Evolutionary conservation across 345 rosid genomes (phyloP), one percentile per base, ranked within the genome.

Genomic region (Euclidium syriacum): DNA sequence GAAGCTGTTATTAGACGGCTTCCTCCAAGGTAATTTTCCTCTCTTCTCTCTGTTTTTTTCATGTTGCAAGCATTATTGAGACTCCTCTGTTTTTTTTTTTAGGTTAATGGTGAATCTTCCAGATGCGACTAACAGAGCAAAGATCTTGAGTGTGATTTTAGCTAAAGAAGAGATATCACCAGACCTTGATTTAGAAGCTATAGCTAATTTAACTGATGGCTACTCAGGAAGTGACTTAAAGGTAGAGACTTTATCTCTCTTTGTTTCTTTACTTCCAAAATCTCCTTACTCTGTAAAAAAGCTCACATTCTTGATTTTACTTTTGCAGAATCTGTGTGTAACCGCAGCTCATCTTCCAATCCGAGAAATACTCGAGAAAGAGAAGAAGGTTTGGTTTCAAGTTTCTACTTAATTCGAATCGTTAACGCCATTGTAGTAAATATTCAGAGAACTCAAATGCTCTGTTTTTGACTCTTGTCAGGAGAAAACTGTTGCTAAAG

Each of bases 1-100:
- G 99, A 94, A 84, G 99, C 99, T 42, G 97, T 94, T 65, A 86
- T 94, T 64, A 81, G 97, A 79, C 83, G 99, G 83, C 92, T 94
- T 68, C 99, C 96, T 10, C 78, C 96, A 65, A 90, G 99, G 97
- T 86, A 65, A 44, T 24, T 11, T 6, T 17, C 30, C 19, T 48
- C 52, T 49, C 24, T 47, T 6, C 15, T 18, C 9, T 34, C 0
- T 12, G 25, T 44, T 32, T 51, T 26, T 18, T 57, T 29, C 35
- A 6, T 33, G 6, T 53, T 33, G 12, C 33, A n/a, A n/a, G n/a
- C n/a, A n/a, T n/a, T n/a, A n/a, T n/a, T n/a, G n/a, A n/a, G n/a
- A n/a, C n/a, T n/a, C n/a, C n/a, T n/a, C n/a, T n/a, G n/a, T n/a
- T n/a, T 29, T 24, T 7, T 10, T 5, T 17, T 30, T 79, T 77